Conservation (phyloP, 2,329 filamentous ascomycete species). For the Juglanconis oblonga region DNA sequence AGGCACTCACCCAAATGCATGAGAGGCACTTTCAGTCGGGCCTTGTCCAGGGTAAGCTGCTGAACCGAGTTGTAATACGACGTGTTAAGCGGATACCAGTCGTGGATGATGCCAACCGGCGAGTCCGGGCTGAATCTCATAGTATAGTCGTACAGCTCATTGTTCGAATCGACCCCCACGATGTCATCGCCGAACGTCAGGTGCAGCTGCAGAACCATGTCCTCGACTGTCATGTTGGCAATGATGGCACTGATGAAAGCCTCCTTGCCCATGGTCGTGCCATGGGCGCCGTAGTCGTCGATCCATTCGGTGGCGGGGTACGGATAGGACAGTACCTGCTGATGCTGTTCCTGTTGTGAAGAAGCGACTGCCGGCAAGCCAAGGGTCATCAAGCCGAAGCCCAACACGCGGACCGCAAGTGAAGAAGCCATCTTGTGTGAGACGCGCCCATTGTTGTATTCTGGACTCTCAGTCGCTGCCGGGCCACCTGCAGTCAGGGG, state of each 20-base stretch:
- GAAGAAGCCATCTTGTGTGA: not conserved
- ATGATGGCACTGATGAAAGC: constrained; percentile 26
- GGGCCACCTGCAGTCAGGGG: not conserved
- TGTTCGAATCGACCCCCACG: constrained; percentile 34
- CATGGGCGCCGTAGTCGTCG: not conserved
- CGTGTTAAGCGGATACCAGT: constrained; percentile 41
- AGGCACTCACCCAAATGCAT: constrained; percentile 43
- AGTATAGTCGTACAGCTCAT: constrained; percentile 36
- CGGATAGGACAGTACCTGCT: not conserved
- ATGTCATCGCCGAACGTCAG: constrained; percentile 42
- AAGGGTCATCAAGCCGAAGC: not conserved
- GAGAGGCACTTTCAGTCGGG: constrained; percentile 37
- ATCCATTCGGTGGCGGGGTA: constrained; percentile 12
- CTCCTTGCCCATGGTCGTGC: constrained; percentile 20
- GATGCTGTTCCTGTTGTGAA: not conserved
- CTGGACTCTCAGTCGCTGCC: not conserved
- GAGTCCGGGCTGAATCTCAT: constrained; percentile 35
- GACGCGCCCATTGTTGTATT: not conserved
- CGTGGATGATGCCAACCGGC: constrained; percentile 39
- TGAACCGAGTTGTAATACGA: constrained; percentile 41
- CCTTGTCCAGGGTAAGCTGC: constrained; percentile 33
- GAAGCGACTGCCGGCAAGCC: not conserved
- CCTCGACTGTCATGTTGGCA: constrained; percentile 31
- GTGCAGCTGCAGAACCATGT: constrained; percentile 38
- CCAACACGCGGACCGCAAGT: not conserved